Percentiles rank a stretch among this genome's conserved stretches.
These are phyloP conservation scores for Vairimorpha apis DNA, from an alignment of 371 early-diverging fungal species.

Conservation along the genomic window DNA sequence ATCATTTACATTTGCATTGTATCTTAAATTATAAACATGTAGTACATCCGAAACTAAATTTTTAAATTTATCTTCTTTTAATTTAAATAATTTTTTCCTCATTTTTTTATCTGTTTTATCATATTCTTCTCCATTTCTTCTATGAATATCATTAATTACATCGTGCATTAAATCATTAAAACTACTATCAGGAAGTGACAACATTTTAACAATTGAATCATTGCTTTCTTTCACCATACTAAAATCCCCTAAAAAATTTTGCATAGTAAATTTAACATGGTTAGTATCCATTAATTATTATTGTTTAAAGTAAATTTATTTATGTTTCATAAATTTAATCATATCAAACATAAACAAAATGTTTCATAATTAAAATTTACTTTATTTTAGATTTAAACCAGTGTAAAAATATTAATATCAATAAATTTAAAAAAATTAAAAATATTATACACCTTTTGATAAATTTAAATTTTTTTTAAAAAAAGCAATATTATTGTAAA, in stretches of 20 bases:
- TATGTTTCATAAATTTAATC: too few relatives aligned
- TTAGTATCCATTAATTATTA: conserved; percentile 27
- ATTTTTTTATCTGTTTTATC: conserved; percentile 35
- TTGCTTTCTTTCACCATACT: conserved; percentile 23
- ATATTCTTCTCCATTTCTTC: conserved; percentile 37
- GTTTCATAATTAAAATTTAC: too few relatives aligned
- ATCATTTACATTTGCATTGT: conserved; percentile 22
- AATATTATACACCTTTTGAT: too few relatives aligned
- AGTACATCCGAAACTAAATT: conserved; percentile 59
- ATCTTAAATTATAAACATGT: conserved; percentile 53
- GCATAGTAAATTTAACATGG: conserved; percentile 22
- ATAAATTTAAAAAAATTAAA: too few relatives aligned
- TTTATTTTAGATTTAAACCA: too few relatives aligned
- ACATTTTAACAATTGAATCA: conserved; percentile 57
- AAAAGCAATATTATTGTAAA: too few relatives aligned
- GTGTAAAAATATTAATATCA: too few relatives aligned
- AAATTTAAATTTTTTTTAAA: too few relatives aligned
- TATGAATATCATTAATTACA: conserved; percentile 58
- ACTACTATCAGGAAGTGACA: conserved; percentile 48
- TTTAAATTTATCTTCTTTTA: conserved; percentile 56
- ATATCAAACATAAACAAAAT: too few relatives aligned
- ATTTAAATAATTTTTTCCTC: conserved; percentile 45
- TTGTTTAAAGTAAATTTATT: too few relatives aligned
- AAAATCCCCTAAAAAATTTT: conserved; percentile 22
- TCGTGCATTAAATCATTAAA: conserved; percentile 61